These are phyloP conservation scores for Apiotrichum akiyoshidainum DNA, from an alignment of 1,284 basidiomycete genomes.

Conservation along the genomic window DNA sequence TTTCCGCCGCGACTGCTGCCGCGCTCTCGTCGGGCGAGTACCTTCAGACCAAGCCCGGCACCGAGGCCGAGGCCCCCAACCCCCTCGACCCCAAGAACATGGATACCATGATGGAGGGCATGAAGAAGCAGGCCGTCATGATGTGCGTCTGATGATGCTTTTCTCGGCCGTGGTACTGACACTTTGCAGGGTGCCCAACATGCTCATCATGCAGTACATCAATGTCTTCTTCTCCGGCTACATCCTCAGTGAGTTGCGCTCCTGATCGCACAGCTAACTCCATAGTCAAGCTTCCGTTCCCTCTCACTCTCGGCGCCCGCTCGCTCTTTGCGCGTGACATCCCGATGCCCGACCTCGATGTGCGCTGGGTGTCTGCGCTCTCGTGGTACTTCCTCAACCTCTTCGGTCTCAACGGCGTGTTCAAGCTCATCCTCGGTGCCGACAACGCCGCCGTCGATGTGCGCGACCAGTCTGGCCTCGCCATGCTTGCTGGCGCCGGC, in stretches of 20 bases:
- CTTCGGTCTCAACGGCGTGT: constrained; percentile 93
- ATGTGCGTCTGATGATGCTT: constrained; percentile 42
- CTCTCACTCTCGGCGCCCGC: constrained; percentile 94
- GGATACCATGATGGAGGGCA: constrained; percentile 98
- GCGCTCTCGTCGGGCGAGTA: constrained; percentile 73
- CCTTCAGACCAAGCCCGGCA: constrained; percentile 67
- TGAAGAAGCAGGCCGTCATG: constrained; percentile 99
- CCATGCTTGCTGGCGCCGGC: constrained; percentile 63
- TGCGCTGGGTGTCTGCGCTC: constrained; percentile 96
- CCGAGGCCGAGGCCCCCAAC: constrained; percentile 57
- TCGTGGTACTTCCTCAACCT: constrained; percentile 99
- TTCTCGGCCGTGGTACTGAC: constrained; percentile 12
- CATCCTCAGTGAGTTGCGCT: constrained; percentile 76
- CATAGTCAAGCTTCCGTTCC: constrained; percentile 92
- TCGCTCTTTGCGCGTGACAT: constrained; percentile 97
- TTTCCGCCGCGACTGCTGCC: constrained; percentile 67
- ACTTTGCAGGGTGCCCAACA: constrained; percentile 77
- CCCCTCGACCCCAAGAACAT: constrained; percentile 84
- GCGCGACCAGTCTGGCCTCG: constrained; percentile 67
- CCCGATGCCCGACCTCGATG: constrained; percentile 94
- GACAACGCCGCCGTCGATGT: constrained; percentile 81
- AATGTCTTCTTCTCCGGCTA: constrained; percentile 99
- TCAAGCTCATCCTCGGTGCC: constrained; percentile 84
- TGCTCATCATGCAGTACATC: constrained; percentile 99
- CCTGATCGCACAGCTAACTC: neutral